phyloP scores from a whole-genome alignment of 2,329 filamentous ascomycete genomes.

The Fusarium hostae region DNA sequence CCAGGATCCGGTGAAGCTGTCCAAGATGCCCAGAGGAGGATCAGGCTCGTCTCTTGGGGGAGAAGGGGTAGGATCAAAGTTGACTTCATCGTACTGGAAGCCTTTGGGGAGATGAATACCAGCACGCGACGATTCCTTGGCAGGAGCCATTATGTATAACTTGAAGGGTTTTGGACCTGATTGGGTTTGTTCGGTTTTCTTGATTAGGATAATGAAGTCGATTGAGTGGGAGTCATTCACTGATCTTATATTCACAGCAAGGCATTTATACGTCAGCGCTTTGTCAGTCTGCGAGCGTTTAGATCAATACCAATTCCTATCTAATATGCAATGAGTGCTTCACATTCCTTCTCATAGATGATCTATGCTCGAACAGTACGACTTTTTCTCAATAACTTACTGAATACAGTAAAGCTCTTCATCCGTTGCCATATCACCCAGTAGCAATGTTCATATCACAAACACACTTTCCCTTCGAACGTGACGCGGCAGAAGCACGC shows the following conservation, averaged over 20 bases:
- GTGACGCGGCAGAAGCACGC: neutral
- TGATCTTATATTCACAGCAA: neutral
- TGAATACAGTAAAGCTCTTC: neutral
- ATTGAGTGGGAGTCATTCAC: neutral
- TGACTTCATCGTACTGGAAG: slow-evolving; percentile 10
- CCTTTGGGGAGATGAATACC: slow-evolving; percentile 1
- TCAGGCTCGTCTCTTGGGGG: neutral
- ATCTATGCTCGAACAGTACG: neutral
- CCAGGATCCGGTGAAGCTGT: neutral
- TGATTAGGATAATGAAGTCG: neutral
- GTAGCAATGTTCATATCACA: neutral
- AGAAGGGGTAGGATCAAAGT: neutral
- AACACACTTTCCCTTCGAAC: accelerated
- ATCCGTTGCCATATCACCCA: neutral
- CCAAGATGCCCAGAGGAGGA: slow-evolving; percentile 6
- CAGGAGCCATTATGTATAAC: neutral
- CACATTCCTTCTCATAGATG: neutral
- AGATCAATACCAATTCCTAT: neutral
- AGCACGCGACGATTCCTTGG: neutral
- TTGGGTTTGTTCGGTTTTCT: too few species aligned
- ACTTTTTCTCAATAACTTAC: accelerated
- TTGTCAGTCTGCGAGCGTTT: neutral
- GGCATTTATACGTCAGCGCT: too few species aligned
- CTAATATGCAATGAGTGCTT: accelerated
- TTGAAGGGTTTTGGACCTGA: accelerated